Base-by-base conservation (phyloP, 768 basidiomycete species). In the Lactarius hatsudake region DNA sequence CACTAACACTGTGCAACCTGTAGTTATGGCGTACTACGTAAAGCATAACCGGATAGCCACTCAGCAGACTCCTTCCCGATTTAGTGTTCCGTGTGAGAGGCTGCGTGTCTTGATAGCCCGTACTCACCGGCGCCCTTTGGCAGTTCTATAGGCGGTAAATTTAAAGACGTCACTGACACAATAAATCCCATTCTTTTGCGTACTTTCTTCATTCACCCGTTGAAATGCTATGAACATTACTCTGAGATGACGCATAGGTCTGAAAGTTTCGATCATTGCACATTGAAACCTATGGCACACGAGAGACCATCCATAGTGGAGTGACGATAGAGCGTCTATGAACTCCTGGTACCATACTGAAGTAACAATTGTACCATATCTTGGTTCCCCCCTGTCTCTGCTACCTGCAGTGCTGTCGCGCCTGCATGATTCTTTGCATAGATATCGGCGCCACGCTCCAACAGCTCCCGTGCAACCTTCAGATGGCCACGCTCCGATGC, bases 201-300 rank as follows among this genome's bases (percentile, higher is more conserved):
- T 28, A 28, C 26, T 28, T 2, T 28, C 26, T 1, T 28, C 2
- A 28, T 28, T 28, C 26, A 28, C 26, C 26, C 26, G 26, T 28
- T 28, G 2, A 28, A 28, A 28, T 28, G 26, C 26, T 28, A 28
- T 30, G 28, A 30, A 30, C 28, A 30, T 3, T 30, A 30, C 23
- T 10, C 48, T 15, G 48, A 23, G 48, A 51, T 15, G 48, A 26
- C 23, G 84, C 82, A 8, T 12, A 5, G 12, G 48, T 48, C 48
- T 23, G 48, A 23, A 12, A n/a, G n/a, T 48, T 23, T 23, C n/a
- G 45, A 51, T 51, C 13, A 51, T 51, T 48, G n/a, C n/a, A 48
- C n/a, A 45, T 45, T n/a, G 43, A 8, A n/a, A n/a, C 20, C 28
- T n/a, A 45, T 2, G 26, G 26, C 26, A 2, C 2, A 28, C 26